Evolutionary conservation across 768 basidiomycete species (phyloP).

Genomic region (Amanita fuliginea): DNA sequence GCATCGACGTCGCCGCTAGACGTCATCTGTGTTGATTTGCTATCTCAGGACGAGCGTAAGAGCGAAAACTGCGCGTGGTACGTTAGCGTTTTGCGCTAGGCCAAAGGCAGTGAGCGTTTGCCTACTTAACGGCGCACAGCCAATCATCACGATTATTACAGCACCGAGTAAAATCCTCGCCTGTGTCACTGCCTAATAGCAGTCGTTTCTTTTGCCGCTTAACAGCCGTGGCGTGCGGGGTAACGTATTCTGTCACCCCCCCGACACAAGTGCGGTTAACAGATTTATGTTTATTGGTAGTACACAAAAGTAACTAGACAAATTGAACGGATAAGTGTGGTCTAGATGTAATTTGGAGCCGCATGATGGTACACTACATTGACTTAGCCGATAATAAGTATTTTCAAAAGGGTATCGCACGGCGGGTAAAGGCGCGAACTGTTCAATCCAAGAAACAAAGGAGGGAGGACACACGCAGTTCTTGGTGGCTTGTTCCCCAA

Average conservation of each 20-base stretch:
- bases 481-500: not conserved
- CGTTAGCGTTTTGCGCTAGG: not conserved
- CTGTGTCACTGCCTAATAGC: not conserved
- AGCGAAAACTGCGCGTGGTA: not conserved
- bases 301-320: not conserved
- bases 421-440: not conserved
- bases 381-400: conserved; percentile 4
- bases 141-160: not conserved
- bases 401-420: not conserved
- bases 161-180: not conserved
- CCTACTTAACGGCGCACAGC: not conserved
- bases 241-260: not conserved
- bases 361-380: conserved; percentile 7
- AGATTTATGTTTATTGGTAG: not conserved
- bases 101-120: not conserved
- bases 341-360: conserved; percentile 2
- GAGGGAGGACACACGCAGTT: not conserved
- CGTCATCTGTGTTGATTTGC: not conserved
- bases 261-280: not conserved
- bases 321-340: not conserved
- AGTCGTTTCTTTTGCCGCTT: not conserved
- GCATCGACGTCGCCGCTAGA: not conserved
- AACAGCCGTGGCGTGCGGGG: not conserved
- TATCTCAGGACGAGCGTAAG: not conserved
- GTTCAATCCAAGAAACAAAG: conserved; percentile 4